Conservation (phyloP, 176 grass and related monocot species). For the Raddia distichophylla region DNA sequence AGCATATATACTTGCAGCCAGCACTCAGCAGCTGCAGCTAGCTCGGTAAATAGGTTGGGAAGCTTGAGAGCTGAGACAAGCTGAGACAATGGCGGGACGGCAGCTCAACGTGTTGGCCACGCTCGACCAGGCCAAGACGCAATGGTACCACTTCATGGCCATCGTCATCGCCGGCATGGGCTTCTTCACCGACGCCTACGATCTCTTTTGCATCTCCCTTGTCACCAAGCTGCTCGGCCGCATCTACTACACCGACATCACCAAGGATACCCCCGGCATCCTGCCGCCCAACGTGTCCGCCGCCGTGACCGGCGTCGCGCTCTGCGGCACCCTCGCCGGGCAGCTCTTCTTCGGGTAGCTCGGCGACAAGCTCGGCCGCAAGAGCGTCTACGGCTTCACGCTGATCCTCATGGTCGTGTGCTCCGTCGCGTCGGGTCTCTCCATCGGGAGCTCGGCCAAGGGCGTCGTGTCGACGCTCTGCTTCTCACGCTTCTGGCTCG, state of each 20-base stretch:
- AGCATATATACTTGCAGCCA: too few species aligned
- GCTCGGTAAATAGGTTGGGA: too few species aligned
- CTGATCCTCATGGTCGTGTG: conserved; percentile 73
- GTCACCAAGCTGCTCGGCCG: conserved; percentile 72
- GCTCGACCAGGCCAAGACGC: conserved; percentile 72
- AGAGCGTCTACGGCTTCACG: conserved; percentile 80
- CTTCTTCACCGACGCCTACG: conserved; percentile 88
- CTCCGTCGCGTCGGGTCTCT: conserved; percentile 61
- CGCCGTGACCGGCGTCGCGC: conserved; percentile 69
- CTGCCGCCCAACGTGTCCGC: conserved; percentile 67
- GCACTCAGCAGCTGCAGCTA: too few species aligned
- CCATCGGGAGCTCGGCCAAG: conserved; percentile 48
- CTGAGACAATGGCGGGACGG: conserved; percentile 43
- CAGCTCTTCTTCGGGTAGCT: conserved; percentile 88
- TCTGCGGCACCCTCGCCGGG: conserved; percentile 69
- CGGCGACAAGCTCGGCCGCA: conserved; percentile 78
- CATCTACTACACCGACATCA: conserved; percentile 64
- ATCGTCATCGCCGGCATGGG: conserved; percentile 86
- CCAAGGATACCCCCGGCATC: conserved; percentile 33
- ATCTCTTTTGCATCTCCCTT: conserved; percentile 67
- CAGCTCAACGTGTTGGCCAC: conserved; percentile 67
- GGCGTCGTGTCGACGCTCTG: conserved; percentile 56
- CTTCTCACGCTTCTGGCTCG: conserved; percentile 89
- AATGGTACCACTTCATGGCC: conserved; percentile 77
- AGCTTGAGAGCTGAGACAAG: too few species aligned